These are phyloP conservation scores for Brasenia schreberi DNA, from an alignment of 164 flowering plant genomes.

Conservation along the genomic window DNA sequence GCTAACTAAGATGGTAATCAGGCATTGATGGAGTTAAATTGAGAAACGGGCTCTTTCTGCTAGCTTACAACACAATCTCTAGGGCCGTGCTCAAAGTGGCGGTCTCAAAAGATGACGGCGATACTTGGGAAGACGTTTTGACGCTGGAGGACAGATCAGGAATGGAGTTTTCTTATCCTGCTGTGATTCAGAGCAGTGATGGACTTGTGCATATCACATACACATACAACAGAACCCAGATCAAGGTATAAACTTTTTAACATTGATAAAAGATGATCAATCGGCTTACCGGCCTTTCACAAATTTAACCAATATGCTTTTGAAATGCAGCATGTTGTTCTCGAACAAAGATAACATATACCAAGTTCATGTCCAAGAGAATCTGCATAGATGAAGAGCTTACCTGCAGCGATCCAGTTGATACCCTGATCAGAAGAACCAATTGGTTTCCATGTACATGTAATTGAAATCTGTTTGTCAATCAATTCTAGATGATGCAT, in stretches of 20 bases:
- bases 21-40: constrained; percentile 92
- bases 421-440: too few relatives aligned
- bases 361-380: too few relatives aligned
- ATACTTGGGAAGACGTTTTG: constrained; percentile 57
- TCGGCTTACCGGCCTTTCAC: background rate
- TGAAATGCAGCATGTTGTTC: background rate
- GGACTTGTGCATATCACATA: constrained; percentile 11
- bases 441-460: too few relatives aligned
- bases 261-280: background rate
- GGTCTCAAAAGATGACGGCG: constrained; percentile 67
- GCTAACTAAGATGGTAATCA: constrained; percentile 3
- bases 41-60: constrained; percentile 55
- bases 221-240: constrained; percentile 15
- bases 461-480: too few relatives aligned
- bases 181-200: constrained; percentile 41
- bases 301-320: too few relatives aligned
- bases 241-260: constrained; percentile 5
- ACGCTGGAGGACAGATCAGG: constrained; percentile 55
- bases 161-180: constrained; percentile 95
- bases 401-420: too few relatives aligned
- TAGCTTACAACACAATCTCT: constrained; percentile 74
- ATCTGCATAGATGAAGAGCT: too few relatives aligned
- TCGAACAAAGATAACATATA: background rate
- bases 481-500: too few relatives aligned
- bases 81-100: constrained; percentile 76